Percentiles rank a stretch among this genome's conserved stretches.
phyloP scores from a whole-genome alignment of 2,329 filamentous ascomycete species.

The Ophiocordyceps camponoti-floridani region DNA sequence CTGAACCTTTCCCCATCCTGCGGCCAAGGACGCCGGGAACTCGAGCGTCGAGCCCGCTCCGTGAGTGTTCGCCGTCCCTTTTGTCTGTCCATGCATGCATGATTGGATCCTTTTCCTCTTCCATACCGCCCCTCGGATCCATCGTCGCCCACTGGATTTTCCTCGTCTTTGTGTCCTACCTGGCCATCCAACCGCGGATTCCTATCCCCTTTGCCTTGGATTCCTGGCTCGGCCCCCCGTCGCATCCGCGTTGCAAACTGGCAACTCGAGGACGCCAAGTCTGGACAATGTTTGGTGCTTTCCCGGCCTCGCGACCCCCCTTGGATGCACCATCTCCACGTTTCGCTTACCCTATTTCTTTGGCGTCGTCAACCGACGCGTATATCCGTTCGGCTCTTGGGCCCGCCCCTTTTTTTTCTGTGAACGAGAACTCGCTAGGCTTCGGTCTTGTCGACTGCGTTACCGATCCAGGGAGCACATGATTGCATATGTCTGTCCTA shows the following conservation, averaged over 20 bases:
- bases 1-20: slow-evolving; percentile 4
- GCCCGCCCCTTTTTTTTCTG: slow-evolving; percentile 5
- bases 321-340: slow-evolving; percentile 1
- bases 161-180: not conserved
- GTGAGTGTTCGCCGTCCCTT: slow-evolving; percentile 8
- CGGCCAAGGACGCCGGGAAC: slow-evolving; percentile 3
- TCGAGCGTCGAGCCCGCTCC: slow-evolving; percentile 2
- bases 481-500: slow-evolving; percentile 13
- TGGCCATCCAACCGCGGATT: not conserved
- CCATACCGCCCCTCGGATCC: not conserved
- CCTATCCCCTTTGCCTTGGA: not conserved
- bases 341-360: slow-evolving; percentile 1
- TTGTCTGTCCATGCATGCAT: not conserved
- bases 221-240: not conserved
- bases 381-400: slow-evolving; percentile 2
- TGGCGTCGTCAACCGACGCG: not conserved
- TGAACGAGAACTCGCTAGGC: slow-evolving; percentile 3
- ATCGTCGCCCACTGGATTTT: not conserved
- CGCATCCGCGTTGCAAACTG: not conserved
- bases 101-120: not conserved
- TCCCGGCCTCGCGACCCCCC: slow-evolving; percentile 1
- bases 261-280: not conserved
- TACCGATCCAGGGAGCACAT: slow-evolving; percentile 14
- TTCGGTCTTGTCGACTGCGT: slow-evolving; percentile 7
- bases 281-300: slow-evolving; percentile 4